Conservation (phyloP, 2,329 filamentous ascomycete genomes). For the Periconia digitata region DNA sequence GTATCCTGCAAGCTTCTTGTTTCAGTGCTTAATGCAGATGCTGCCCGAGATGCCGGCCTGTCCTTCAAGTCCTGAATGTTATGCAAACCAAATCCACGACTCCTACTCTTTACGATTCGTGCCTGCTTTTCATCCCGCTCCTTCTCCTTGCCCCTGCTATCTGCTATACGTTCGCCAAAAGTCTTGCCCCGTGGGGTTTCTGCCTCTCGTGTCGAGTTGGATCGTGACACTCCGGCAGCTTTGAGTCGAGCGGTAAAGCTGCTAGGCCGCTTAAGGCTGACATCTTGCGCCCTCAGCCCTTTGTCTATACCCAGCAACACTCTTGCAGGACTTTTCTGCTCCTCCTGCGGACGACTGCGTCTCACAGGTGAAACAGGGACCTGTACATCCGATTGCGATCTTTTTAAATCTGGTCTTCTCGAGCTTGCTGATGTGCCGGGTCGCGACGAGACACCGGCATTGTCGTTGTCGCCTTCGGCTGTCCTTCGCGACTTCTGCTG, state of each 20-base stretch:
- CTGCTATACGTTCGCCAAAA: conserved; percentile 85
- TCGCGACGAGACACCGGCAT: conserved; percentile 25
- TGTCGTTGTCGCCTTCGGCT: conserved; percentile 22
- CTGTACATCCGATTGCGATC: conserved; percentile 55
- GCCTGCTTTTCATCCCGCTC: conserved; percentile 48
- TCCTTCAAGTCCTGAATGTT: conserved; percentile 29
- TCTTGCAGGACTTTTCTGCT: conserved; percentile 74
- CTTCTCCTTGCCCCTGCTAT: conserved; percentile 55
- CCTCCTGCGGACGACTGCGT: conserved; percentile 48
- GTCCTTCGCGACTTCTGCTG: conserved; percentile 58
- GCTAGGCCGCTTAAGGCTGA: conserved; percentile 78
- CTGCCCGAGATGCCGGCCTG: conserved; percentile 26
- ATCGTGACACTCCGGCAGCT: conserved; percentile 17
- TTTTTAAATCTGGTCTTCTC: conserved; percentile 24
- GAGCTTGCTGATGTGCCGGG: conserved; percentile 26
- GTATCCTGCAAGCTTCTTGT: conserved; percentile 22
- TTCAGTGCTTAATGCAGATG: conserved; percentile 28
- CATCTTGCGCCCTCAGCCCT: conserved; percentile 74
- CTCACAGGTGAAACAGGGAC: conserved; percentile 74
- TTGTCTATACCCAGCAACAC: conserved; percentile 88
- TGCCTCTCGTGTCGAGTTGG: conserved; percentile 46
- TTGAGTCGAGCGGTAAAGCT: conserved; percentile 17
- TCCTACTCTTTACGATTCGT: conserved; percentile 46
- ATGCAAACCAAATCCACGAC: conserved; percentile 42
- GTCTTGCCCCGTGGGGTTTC: conserved; percentile 50